Base-by-base conservation (phyloP, 768 basidiomycete species). In the Sarcodon aspratus region DNA sequence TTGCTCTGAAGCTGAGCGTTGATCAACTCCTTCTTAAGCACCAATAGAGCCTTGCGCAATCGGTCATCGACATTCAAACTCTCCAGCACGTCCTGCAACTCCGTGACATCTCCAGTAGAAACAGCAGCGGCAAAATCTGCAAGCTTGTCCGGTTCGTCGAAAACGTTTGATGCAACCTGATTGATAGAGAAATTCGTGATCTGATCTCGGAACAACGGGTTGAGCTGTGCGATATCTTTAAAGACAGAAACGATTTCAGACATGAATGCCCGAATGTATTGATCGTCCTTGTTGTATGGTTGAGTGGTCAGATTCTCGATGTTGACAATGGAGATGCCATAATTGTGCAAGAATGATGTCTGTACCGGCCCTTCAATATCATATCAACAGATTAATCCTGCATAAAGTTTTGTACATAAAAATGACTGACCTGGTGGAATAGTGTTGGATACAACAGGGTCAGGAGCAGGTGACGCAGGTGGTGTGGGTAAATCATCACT, bases 121-220 rank as follows among this genome's bases (percentile, higher is more conserved):
- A 97, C 93, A 0, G 94, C 94, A 0, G 96, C 96, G 0, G 95
- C 92, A 55, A 98, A 95, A 61, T 99, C 96, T 0, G 94, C 95
- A 21, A 97, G 80, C 61, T 93, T 93, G 64, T 96, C 93, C 0
- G 95, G 95, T 59, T 97, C 94, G 59, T 97, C 93, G 57, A 98
- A 97, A 48, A 96, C 87, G 66, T 92, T 96, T 8, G 85, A 77
- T 1, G 92, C 85, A 48, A 90, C 79, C 62, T 95, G 91, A 61
- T 86, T 85, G 65, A 95, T 92, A 12, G 87, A 87, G 65, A 96
- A 96, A 63, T 91, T 92, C 53, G 93, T 92, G 56, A 97, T 95
- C 61, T 97, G 94, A 69, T 97, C 95, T 38, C 94, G 86, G 82
- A 98, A 97, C 55, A 97, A 80, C 1, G 93, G 93, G 65, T 96